A percentile compares a stretch with the other conserved stretches of the same genome.
Conservation (phyloP, 2,329 filamentous ascomycete species). For the Bipolaris cookei region DNA sequence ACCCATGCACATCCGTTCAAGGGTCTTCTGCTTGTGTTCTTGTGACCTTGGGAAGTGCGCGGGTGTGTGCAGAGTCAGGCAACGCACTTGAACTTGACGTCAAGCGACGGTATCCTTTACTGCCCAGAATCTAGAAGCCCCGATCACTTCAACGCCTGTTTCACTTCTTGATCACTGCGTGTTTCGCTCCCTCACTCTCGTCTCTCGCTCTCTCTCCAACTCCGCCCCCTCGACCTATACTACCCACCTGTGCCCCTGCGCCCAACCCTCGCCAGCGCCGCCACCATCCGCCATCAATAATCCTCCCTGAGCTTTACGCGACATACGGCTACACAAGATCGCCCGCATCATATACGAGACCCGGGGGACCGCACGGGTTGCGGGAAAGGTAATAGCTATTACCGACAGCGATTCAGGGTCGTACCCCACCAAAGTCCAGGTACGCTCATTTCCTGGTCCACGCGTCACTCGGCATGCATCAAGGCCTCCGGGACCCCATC, state of each 20-base stretch:
- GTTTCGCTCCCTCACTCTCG: slow-evolving; percentile 20
- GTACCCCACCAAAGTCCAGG: slow-evolving; percentile 37
- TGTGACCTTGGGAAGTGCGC: slow-evolving; percentile 22
- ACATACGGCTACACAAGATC: slow-evolving; percentile 10
- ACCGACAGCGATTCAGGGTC: slow-evolving; percentile 26
- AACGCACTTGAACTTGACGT: slow-evolving; percentile 23
- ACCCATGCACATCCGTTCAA: slow-evolving; percentile 15
- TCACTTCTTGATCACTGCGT: slow-evolving; percentile 25
- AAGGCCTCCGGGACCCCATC: slow-evolving; percentile 27
- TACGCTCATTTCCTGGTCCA: slow-evolving; percentile 31
- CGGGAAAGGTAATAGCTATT: slow-evolving; percentile 21
- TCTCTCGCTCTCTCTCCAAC: neutral
- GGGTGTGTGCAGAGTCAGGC: slow-evolving; percentile 19
- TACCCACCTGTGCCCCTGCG: slow-evolving; percentile 20
- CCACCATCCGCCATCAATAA: slow-evolving; percentile 1
- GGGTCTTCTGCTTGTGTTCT: slow-evolving; percentile 17
- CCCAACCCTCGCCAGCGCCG: slow-evolving; percentile 13
- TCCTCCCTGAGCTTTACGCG: slow-evolving; percentile 2
- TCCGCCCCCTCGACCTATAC: neutral
- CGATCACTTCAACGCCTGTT: slow-evolving; percentile 28
- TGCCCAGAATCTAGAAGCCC: slow-evolving; percentile 18
- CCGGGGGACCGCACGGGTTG: slow-evolving; percentile 18
- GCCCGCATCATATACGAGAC: slow-evolving; percentile 17
- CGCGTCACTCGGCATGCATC: slow-evolving; percentile 31
- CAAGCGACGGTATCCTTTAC: slow-evolving; percentile 22